Base-by-base conservation (phyloP, 306 rosid species). In the Rosa lucieae region DNA sequence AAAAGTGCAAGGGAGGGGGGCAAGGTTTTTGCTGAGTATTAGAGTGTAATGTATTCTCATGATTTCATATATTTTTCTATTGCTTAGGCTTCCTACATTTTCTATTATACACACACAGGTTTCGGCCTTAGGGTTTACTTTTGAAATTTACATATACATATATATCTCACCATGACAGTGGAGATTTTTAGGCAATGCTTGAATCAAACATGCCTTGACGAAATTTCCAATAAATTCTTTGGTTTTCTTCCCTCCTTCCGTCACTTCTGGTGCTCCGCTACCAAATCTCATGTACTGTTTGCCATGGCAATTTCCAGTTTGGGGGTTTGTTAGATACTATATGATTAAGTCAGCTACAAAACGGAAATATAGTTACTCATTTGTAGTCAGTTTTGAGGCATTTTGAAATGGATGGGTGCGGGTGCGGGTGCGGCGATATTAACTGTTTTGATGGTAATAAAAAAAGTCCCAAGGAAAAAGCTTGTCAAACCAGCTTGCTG, bases 1-100 rank as follows among this genome's bases (percentile, higher is more conserved):
- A 32, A 32, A 1, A 32, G 35, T 32, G 35, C 0, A 32, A 26
- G 29, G 29, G 1, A 26, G 29, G 35, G 37, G 37, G 37, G 37
- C 26, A 23, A 82, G 75, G 71, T 65, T n/a, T n/a, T 46, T 72
- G 47, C 77, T 53, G 78, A 14, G 32, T 44, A 47, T 67, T 52
- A 17, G 52, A 17, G 66, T 80, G 21, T 6, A 55, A 12, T 39
- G 17, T 39, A n/a, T 55, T 55, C 39, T 55, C 32, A 37, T 52
- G n/a, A 11, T 4, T 37, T 53, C 6, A 20, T 72, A 5, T 35
- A 51, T 18, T 20, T 32, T 15, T 26, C 76, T 37, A 37, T 10
- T 18, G 29, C 4, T 51, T 20, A 10, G 9, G 76, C 21, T 35
- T 39, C 32, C 76, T 39, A 32, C 39, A 53, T 53, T 73, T 73